phyloP scores from a whole-genome alignment of 2,329 filamentous ascomycete genomes.

The Zasmidium angulare region DNA sequence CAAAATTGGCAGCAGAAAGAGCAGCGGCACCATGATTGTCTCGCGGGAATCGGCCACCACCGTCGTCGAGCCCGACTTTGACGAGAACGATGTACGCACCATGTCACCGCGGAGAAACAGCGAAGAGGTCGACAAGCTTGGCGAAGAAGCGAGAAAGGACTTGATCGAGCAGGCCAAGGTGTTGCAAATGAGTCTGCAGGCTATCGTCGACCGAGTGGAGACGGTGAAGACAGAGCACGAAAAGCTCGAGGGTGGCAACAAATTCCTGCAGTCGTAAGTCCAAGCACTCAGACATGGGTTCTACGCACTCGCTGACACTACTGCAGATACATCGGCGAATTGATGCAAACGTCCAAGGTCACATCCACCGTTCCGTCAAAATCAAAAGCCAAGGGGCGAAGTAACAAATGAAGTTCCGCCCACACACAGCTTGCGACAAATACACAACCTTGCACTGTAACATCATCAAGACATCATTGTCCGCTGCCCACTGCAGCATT shows the following conservation, averaged over 20 bases:
- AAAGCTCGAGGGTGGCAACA: conserved; percentile 95
- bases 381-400: conserved; percentile 41
- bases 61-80: conserved; percentile 66
- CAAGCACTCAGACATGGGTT: background rate
- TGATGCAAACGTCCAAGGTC: conserved; percentile 75
- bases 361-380: conserved; percentile 54
- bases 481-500: conserved; percentile 12
- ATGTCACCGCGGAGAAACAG: conserved; percentile 93
- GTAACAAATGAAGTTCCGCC: conserved; percentile 19
- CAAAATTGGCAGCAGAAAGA: conserved; percentile 68
- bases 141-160: conserved; percentile 71
- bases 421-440: background rate
- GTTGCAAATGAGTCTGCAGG: conserved; percentile 83
- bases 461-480: conserved; percentile 10
- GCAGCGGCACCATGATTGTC: conserved; percentile 77
- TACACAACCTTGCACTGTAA: conserved; percentile 11
- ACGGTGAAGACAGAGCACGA: conserved; percentile 92
- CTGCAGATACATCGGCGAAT: conserved; percentile 86
- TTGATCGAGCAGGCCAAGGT: conserved; percentile 76
- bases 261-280: conserved; percentile 73
- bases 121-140: conserved; percentile 84
- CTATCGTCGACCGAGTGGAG: conserved; percentile 90
- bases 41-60: conserved; percentile 59
- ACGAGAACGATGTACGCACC: conserved; percentile 80
- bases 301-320: conserved; percentile 14